A percentile compares a stretch with the other conserved stretches of the same genome.
Evolutionary conservation across 306 rosid species (phyloP).

Genomic region (Cucumis melo): DNA sequence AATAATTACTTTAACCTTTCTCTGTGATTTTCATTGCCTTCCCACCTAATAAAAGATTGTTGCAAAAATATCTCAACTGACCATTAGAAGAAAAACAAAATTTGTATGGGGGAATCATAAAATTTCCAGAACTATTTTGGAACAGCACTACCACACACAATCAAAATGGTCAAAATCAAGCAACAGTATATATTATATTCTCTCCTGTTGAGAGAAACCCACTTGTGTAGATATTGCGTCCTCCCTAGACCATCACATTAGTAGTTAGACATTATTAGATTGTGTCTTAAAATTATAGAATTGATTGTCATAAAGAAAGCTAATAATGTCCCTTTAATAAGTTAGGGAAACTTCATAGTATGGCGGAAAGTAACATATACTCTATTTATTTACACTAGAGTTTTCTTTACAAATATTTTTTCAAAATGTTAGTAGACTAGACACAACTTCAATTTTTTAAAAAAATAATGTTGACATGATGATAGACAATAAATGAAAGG

Average conservation of each 20-base stretch:
- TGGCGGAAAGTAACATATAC: not conserved
- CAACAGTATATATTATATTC: not conserved
- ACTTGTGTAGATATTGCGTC: not conserved
- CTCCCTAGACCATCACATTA: not conserved
- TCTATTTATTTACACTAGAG: no score
- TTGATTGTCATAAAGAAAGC: not conserved
- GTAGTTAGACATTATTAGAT: not conserved
- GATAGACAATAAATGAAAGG: no score
- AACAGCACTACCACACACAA: not conserved
- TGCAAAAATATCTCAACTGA: not conserved
- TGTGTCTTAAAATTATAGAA: not conserved
- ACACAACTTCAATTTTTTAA: no score
- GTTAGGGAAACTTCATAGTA: not conserved
- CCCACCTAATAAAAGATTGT: not conserved
- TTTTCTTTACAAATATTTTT: no score
- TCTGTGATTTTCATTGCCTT: not conserved
- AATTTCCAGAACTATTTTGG: not conserved
- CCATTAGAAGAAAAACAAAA: not conserved
- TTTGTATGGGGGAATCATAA: not conserved
- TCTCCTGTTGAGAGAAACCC: not conserved
- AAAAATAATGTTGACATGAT: no score
- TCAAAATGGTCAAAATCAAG: not conserved
- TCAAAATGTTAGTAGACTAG: no score
- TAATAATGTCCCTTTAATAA: not conserved
- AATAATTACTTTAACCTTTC: not conserved